Evolutionary conservation across 2,329 filamentous ascomycete genomes (phyloP).

Genomic region (Pyrenophora teres): DNA sequence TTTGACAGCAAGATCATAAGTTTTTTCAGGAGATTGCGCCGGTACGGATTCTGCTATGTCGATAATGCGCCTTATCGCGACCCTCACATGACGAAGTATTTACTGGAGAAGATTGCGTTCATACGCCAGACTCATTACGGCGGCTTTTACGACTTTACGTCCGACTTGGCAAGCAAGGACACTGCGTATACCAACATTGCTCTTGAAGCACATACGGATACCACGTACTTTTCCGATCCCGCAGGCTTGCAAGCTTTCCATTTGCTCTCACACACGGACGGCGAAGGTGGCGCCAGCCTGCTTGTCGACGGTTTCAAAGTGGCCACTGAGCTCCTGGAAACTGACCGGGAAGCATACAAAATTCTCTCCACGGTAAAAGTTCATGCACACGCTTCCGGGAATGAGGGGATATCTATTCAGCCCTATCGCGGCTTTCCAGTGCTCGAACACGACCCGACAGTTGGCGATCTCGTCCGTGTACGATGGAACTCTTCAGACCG

Average conservation of each 20-base stretch:
- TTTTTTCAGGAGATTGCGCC: conserved; percentile 66
- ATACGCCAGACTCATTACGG: conserved; percentile 92
- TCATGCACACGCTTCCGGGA: conserved; percentile 84
- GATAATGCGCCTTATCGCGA: conserved; percentile 61
- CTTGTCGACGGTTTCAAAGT: conserved; percentile 86
- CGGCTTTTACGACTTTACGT: conserved; percentile 84
- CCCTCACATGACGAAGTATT: conserved; percentile 66
- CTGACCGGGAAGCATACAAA: conserved; percentile 62
- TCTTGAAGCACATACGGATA: conserved; percentile 88
- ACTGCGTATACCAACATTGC: conserved; percentile 88
- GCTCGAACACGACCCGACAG: conserved; percentile 62
- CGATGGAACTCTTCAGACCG: conserved; percentile 95
- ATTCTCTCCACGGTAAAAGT: conserved; percentile 63
- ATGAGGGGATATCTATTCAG: conserved; percentile 78
- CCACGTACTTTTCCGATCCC: conserved; percentile 92
- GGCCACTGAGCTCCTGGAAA: conserved; percentile 62
- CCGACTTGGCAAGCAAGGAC: conserved; percentile 84
- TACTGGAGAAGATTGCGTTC: conserved; percentile 81
- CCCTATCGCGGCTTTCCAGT: conserved; percentile 74
- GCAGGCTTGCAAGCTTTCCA: conserved; percentile 92
- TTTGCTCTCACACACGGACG: conserved; percentile 75
- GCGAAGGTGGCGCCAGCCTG: conserved; percentile 74
- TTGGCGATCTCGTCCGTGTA: conserved; percentile 62
- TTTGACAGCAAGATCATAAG: conserved; percentile 42
- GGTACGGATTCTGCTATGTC: conserved; percentile 78